Conservation (phyloP, 2,329 filamentous ascomycete genomes). For the Paecilomyces variotii region DNA sequence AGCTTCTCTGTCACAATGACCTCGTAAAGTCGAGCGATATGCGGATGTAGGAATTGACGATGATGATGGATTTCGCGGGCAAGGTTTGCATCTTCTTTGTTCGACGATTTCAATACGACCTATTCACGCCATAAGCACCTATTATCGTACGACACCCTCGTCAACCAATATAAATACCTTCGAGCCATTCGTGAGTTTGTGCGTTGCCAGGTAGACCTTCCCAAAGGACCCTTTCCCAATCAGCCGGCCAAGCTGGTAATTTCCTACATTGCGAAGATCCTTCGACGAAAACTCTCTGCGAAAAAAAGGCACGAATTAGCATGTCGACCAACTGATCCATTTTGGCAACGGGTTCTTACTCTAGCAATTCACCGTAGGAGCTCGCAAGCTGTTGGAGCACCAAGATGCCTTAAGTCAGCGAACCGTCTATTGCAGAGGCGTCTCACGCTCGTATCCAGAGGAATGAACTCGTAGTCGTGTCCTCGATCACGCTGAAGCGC, state of each 20-base stretch:
- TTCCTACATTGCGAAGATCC: constrained; percentile 86
- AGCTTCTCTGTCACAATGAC: constrained; percentile 92
- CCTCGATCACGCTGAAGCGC: neutral
- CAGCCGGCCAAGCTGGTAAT: constrained; percentile 82
- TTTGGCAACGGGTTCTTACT: constrained; percentile 51
- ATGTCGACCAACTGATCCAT: neutral
- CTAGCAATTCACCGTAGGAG: constrained; percentile 92
- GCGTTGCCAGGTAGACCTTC: constrained; percentile 90
- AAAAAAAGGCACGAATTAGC: constrained; percentile 4
- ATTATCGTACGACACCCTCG: neutral
- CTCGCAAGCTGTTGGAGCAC: constrained; percentile 65
- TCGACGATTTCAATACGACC: constrained; percentile 97
- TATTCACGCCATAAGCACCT: constrained; percentile 29
- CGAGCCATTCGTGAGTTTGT: constrained; percentile 97
- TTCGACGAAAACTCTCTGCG: constrained; percentile 84
- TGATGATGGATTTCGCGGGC: constrained; percentile 98
- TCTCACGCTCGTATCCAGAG: neutral
- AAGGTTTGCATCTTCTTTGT: constrained; percentile 90
- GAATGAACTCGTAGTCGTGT: neutral
- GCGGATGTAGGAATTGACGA: constrained; percentile 92
- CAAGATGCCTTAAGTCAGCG: constrained; percentile 9
- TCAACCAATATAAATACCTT: constrained; percentile 52
- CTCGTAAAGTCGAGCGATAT: constrained; percentile 94
- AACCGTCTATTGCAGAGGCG: constrained; percentile 2
- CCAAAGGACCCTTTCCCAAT: constrained; percentile 98